Conservation (phyloP, 305 asterid species). For the Rubia occidens region DNA sequence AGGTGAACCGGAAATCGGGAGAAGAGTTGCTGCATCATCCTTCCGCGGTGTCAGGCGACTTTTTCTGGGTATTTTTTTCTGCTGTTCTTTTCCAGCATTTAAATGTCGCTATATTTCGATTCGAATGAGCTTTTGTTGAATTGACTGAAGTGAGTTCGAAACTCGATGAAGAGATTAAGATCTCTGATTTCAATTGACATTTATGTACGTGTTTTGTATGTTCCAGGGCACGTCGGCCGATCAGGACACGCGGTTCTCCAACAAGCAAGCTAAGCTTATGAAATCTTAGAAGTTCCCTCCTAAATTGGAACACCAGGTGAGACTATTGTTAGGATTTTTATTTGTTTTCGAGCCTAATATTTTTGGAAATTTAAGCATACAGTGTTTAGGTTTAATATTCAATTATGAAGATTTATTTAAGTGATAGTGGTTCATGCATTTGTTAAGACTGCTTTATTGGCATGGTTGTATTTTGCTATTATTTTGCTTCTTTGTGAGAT, state of each 20-base stretch:
- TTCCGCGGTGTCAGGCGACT: conserved; percentile 76
- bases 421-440: conserved; percentile 12
- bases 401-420: conserved; percentile 8
- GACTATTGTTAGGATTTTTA: conserved; percentile 17
- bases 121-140: neutral
- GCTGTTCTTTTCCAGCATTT: neutral
- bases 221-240: conserved; percentile 89
- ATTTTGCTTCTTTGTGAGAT: conserved; percentile 10
- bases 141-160: neutral
- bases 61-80: conserved; percentile 60
- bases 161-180: neutral
- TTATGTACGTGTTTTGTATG: conserved; percentile 1
- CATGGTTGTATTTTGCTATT: neutral
- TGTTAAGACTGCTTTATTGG: neutral
- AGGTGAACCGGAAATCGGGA: neutral
- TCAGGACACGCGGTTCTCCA: conserved; percentile 95
- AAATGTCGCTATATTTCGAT: neutral
- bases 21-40: neutral
- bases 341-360: neutral
- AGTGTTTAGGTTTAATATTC: neutral
- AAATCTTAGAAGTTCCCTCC: conserved; percentile 91
- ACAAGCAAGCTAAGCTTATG: conserved; percentile 87
- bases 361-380: neutral
- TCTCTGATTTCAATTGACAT: neutral
- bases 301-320: conserved; percentile 81